Percentiles rank a stretch among this genome's conserved stretches.
Conservation (phyloP, 208 protist species). For the Strigomonas culicis region DNA sequence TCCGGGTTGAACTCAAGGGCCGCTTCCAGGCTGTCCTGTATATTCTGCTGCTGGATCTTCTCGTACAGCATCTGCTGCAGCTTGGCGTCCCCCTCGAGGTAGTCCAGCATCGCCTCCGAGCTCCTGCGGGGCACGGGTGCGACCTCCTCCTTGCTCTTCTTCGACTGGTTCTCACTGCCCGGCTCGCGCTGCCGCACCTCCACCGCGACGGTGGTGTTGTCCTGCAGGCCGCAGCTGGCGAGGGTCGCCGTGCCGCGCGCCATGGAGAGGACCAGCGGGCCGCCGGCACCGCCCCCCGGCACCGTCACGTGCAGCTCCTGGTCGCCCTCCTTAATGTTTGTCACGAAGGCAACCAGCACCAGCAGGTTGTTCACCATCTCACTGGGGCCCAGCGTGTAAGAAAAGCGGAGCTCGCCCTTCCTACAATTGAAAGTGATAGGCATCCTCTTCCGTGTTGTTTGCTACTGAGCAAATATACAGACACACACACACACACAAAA, state of each 20-base stretch:
- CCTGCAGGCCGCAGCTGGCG: background rate
- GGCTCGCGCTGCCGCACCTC: too few species aligned
- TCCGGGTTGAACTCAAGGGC: conserved; percentile 96
- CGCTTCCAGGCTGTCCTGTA: conserved; percentile 84
- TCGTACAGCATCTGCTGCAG: conserved; percentile 79
- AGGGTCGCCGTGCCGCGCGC: background rate
- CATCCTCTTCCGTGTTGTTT: too few species aligned
- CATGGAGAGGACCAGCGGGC: background rate
- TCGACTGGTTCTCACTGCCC: background rate
- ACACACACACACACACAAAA: conserved; percentile 5
- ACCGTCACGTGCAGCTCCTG: background rate
- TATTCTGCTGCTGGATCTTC: conserved; percentile 73
- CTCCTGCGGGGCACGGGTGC: background rate
- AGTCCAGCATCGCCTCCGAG: background rate
- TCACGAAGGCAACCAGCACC: conserved; percentile 8
- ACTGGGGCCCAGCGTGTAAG: background rate
- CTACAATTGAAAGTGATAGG: conserved; percentile 1
- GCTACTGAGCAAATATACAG: too few species aligned
- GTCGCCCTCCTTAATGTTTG: conserved; percentile 8
- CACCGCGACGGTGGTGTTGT: background rate
- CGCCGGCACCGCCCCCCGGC: background rate
- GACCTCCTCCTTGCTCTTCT: background rate
- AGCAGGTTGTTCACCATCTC: conserved; percentile 17
- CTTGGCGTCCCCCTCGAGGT: conserved; percentile 37
- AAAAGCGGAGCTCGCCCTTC: background rate